Percentiles rank a stretch among this genome's conserved stretches.
phyloP scores from a whole-genome alignment of 768 basidiomycete genomes.

The Phanerodontia chrysosporium region DNA sequence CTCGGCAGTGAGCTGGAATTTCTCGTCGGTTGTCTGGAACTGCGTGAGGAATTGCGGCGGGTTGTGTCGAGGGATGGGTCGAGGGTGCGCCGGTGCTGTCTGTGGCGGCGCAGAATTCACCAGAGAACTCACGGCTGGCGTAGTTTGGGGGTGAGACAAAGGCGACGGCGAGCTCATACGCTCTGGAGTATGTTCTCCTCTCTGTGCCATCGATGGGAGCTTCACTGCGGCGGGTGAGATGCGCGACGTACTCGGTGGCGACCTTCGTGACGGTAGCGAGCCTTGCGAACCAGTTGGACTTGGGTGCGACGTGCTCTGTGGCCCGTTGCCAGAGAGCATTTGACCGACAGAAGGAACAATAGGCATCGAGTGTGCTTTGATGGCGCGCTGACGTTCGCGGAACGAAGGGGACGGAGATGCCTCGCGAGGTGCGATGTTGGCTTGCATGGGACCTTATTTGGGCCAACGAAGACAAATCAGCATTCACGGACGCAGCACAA shows the following conservation, averaged over 20 bases:
- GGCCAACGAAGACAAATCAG: slow-evolving; percentile 16
- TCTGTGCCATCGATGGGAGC: slow-evolving; percentile 21
- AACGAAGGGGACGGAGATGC: slow-evolving; percentile 39
- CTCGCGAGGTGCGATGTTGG: slow-evolving; percentile 35
- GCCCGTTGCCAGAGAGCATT: slow-evolving; percentile 39
- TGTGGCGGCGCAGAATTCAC: slow-evolving; percentile 25
- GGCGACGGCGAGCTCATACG: slow-evolving; percentile 44
- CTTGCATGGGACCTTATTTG: slow-evolving; percentile 26
- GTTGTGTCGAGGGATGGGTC: slow-evolving; percentile 55
- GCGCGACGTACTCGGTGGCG: slow-evolving; percentile 30
- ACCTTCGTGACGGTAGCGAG: slow-evolving; percentile 30
- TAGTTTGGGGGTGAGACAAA: slow-evolving; percentile 29
- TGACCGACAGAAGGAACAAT: slow-evolving; percentile 55
- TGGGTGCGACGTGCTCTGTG: slow-evolving; percentile 36
- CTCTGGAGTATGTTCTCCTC: slow-evolving; percentile 24
- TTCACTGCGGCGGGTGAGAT: slow-evolving; percentile 30
- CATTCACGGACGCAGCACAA: slow-evolving; percentile 7
- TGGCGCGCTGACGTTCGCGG: slow-evolving; percentile 45
- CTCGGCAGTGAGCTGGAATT: slow-evolving; percentile 67
- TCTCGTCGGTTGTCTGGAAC: slow-evolving; percentile 47
- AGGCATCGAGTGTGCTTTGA: slow-evolving; percentile 60
- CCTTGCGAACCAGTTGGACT: slow-evolving; percentile 31
- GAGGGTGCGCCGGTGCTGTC: slow-evolving; percentile 42
- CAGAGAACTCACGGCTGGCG: slow-evolving; percentile 25
- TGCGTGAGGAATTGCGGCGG: slow-evolving; percentile 54